Evolutionary conservation across 2,329 filamentous ascomycete species (phyloP), one percentile per base, ranked within the genome.

Genomic region (Pyrenophora seminiperda): DNA sequence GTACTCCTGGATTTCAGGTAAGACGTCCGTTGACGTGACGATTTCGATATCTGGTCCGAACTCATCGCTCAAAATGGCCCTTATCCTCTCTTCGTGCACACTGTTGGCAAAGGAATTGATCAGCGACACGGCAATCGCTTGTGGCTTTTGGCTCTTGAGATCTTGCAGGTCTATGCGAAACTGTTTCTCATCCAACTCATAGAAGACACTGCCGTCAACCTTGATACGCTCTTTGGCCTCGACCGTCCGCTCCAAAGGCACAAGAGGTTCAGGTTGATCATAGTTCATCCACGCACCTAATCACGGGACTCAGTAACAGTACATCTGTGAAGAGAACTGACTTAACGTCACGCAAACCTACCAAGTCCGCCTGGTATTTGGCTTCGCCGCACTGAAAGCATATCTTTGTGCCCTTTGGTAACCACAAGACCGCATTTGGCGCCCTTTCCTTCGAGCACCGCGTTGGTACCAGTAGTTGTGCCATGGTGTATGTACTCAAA

Each of bases 401-500:
- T 74, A 56, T 80, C 77, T 53, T 79, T 79, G 63, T 80, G 77
- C 3, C 78, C 78, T 2, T 73, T 70, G 1, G 78, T 80, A 9
- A 80, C 76, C 22, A 81, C 66, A 1, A 80, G 66, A 1, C 72
- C 77, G 1, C 77, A 73, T 22, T 74, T 75, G n/a, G 75, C 76
- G 19, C 78, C 78, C 52, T 80, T 79, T 17, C 75, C 75, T 56
- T 81, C 78, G 2, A 80, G 68, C 15, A 80, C 75, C 4, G 78
- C 77, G 56, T 80, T 80, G 1, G 78, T 81, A 2, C 74, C 77
- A 9, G 76, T 76, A 2, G 78, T 80, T 1, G 77, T 80, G 7
- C 78, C 78, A 58, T 80, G 77, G 41, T 80, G 77, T 40, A 80
- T 77, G 56, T 76, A 78, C 17, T 76, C 70, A 53, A 80, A 79